phyloP scores from a whole-genome alignment of 306 rosid species.

The Sicyos edulis region DNA sequence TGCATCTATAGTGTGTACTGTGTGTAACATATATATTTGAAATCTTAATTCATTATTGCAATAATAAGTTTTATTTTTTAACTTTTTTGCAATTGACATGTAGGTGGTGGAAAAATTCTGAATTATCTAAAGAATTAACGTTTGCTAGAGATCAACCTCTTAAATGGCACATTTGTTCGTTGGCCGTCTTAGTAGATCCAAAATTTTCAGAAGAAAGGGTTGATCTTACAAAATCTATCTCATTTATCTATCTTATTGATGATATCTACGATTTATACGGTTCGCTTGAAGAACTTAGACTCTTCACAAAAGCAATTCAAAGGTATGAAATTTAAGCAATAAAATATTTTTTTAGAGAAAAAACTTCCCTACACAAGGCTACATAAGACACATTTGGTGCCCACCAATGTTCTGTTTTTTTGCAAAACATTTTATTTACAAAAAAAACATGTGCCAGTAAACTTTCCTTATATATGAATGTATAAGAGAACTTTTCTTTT shows the following conservation, averaged over 20 bases:
- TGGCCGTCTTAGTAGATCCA: conserved; percentile 45
- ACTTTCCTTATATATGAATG: no score
- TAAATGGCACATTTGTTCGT: conserved; percentile 52
- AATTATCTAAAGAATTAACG: conserved; percentile 32
- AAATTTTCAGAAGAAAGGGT: conserved; percentile 36
- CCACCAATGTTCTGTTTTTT: no score
- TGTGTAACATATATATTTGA: no score
- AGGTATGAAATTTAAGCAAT: conserved; percentile 24
- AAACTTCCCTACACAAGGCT: no score
- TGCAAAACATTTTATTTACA: no score
- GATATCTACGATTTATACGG: conserved; percentile 46
- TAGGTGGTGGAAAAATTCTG: conserved; percentile 58
- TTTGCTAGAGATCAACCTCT: conserved; percentile 49
- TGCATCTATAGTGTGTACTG: no score
- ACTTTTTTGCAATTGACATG: not conserved
- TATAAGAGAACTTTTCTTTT: no score
- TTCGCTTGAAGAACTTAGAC: conserved; percentile 38
- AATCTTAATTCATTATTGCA: no score
- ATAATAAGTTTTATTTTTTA: no score
- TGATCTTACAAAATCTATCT: conserved; percentile 45
- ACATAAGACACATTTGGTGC: no score
- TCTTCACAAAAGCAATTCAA: conserved; percentile 45
- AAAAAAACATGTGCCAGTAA: no score
- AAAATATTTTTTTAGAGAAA: no score
- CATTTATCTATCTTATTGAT: conserved; percentile 52